These are phyloP conservation scores for Apiotrichum akiyoshidainum DNA, from an alignment of 1,284 basidiomycete genomes.

Conservation along the genomic window DNA sequence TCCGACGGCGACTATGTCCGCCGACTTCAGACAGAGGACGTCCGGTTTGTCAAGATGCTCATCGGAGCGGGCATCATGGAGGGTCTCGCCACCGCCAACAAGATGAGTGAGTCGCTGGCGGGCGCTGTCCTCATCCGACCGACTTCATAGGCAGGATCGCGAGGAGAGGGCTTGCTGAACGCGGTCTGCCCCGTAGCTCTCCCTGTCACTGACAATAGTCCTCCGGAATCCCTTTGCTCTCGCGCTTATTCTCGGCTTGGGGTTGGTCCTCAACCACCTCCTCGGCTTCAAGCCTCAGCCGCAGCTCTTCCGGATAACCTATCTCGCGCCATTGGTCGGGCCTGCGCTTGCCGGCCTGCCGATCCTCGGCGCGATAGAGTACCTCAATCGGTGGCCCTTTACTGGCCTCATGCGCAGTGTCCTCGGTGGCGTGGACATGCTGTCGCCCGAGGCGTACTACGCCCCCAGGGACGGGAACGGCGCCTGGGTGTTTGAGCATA, in stretches of 20 bases:
- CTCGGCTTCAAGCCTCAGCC: slow-evolving; percentile 65
- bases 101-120: slow-evolving; percentile 54
- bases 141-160: neutral
- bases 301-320: slow-evolving; percentile 51
- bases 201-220: slow-evolving; percentile 53
- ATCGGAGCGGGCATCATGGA: slow-evolving; percentile 69
- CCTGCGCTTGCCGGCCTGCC: slow-evolving; percentile 64
- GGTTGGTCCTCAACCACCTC: slow-evolving; percentile 59
- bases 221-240: slow-evolving; percentile 62
- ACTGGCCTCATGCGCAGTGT: slow-evolving; percentile 54
- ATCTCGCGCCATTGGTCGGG: slow-evolving; percentile 62
- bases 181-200: neutral
- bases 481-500: slow-evolving; percentile 64
- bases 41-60: slow-evolving; percentile 62
- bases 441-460: slow-evolving; percentile 60
- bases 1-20: slow-evolving; percentile 55
- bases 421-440: slow-evolving; percentile 61
- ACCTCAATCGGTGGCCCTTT: slow-evolving; percentile 28
- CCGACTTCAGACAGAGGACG: slow-evolving; percentile 56
- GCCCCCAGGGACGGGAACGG: slow-evolving; percentile 48
- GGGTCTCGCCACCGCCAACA: slow-evolving; percentile 66
- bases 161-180: neutral
- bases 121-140: neutral
- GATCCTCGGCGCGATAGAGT: slow-evolving; percentile 66
- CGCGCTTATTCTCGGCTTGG: slow-evolving; percentile 60